These are phyloP conservation scores for Penicillium sp. DNA, from an alignment of 2,329 filamentous ascomycete species.

Conservation along the genomic window DNA sequence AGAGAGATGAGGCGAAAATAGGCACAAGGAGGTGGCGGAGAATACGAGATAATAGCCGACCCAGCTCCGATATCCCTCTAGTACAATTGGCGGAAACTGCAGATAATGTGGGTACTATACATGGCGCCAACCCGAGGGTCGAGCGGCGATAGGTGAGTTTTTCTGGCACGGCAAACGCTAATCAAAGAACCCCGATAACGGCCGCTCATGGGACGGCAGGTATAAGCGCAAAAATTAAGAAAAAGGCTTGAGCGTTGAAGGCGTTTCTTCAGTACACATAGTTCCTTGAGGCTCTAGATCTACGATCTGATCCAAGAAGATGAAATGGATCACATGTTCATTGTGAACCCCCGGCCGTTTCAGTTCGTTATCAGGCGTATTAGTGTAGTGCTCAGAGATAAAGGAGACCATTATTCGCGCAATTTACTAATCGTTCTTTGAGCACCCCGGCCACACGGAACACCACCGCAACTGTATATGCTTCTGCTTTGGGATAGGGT, in stretches of 20 bases:
- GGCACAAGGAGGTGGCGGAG: conserved; percentile 20
- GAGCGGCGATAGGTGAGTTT: conserved; percentile 1
- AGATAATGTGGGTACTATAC: background rate
- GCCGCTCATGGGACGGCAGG: background rate
- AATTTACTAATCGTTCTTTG: background rate
- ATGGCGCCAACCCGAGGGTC: background rate
- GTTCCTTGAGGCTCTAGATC: background rate
- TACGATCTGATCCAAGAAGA: background rate
- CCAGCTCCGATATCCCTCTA: conserved; percentile 1
- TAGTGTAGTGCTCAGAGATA: background rate
- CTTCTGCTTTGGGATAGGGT: background rate
- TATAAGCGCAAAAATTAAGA: background rate
- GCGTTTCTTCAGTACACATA: background rate
- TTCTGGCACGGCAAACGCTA: conserved; percentile 2
- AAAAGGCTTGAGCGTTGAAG: background rate
- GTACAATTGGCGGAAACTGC: background rate
- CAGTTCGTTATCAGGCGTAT: background rate
- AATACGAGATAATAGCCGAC: conserved; percentile 10
- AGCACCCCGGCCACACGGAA: background rate
- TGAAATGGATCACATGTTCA: background rate
- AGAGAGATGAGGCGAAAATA: conserved; percentile 11
- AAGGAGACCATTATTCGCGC: background rate
- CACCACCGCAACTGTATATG: background rate
- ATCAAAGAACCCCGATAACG: conserved; percentile 2
- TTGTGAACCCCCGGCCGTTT: background rate